Percentiles rank a stretch among this genome's conserved stretches.
Conservation (phyloP, 2,329 filamentous ascomycete genomes). For the Lachnellula occidentalis region DNA sequence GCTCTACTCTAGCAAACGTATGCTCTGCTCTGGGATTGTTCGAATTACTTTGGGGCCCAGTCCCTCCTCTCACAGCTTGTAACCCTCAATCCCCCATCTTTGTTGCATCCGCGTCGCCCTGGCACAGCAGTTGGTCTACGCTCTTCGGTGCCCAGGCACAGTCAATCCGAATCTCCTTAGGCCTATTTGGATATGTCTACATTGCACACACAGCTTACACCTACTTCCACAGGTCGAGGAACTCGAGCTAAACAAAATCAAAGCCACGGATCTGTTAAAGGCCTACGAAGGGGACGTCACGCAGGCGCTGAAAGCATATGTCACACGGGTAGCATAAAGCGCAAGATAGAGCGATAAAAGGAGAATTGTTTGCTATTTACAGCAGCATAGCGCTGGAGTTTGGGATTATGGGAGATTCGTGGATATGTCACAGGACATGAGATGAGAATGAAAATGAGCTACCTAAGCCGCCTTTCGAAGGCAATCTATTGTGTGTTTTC, state of each 20-base stretch:
- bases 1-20: too few species aligned
- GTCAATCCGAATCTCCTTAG: not conserved
- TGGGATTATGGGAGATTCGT: not conserved
- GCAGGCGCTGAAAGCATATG: conserved; percentile 59
- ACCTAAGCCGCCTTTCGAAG: too few species aligned
- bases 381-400: conserved; percentile 22
- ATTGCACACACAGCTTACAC: conserved; percentile 9
- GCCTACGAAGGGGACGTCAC: conserved; percentile 64
- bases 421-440: not conserved
- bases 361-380: conserved; percentile 3
- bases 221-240: conserved; percentile 54
- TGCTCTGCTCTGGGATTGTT: too few species aligned
- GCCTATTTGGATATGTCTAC: too few species aligned
- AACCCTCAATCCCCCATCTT: too few species aligned
- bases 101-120: too few species aligned
- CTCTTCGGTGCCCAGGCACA: not conserved
- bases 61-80: too few species aligned
- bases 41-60: not conserved
- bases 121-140: too few species aligned
- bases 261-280: conserved; percentile 70
- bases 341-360: not conserved
- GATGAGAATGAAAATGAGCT: too few species aligned
- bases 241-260: conserved; percentile 64
- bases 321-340: conserved; percentile 29
- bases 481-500: too few species aligned